A percentile compares a stretch with the other conserved stretches of the same genome.
These are phyloP conservation scores for Annulohypoxylon nitens DNA, from an alignment of 495 filamentous ascomycete species.

Conservation along the genomic window DNA sequence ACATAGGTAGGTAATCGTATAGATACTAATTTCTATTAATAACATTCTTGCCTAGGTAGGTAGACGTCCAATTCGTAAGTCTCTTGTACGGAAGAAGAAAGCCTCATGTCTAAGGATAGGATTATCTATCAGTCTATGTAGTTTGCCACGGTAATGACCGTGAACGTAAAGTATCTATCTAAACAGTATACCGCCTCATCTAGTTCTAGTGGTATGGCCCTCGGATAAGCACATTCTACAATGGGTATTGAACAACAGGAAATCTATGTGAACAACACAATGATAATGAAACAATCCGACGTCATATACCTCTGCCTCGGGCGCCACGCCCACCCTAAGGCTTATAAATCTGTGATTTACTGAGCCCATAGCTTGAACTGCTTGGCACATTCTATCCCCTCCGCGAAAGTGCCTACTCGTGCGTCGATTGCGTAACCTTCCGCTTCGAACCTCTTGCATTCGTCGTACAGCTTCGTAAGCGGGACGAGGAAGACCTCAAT, in stretches of 20 bases:
- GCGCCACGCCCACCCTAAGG: background rate
- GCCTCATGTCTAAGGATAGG: background rate
- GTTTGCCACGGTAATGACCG: constrained; percentile 3
- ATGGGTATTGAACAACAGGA: constrained; percentile 34
- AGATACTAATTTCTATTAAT: background rate
- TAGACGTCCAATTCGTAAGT: no score
- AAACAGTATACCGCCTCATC: background rate
- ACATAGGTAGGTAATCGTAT: no score
- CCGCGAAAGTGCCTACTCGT: constrained; percentile 83
- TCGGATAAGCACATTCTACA: background rate
- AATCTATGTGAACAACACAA: constrained; percentile 26
- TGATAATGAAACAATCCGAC: constrained; percentile 13
- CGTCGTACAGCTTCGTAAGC: constrained; percentile 72
- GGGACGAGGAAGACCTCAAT: constrained; percentile 86
- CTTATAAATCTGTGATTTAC: constrained; percentile 6
- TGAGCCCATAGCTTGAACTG: constrained; percentile 55
- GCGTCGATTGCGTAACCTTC: constrained; percentile 89
- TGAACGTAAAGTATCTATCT: background rate
- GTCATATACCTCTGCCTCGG: background rate
- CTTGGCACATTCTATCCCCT: constrained; percentile 85
- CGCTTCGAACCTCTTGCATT: constrained; percentile 75
- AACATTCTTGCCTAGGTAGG: no score
- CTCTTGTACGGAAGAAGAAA: no score
- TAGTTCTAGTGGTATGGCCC: background rate
- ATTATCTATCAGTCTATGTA: constrained; percentile 22